Conservation (phyloP, 768 basidiomycete species). For the Cyathus striatus region DNA sequence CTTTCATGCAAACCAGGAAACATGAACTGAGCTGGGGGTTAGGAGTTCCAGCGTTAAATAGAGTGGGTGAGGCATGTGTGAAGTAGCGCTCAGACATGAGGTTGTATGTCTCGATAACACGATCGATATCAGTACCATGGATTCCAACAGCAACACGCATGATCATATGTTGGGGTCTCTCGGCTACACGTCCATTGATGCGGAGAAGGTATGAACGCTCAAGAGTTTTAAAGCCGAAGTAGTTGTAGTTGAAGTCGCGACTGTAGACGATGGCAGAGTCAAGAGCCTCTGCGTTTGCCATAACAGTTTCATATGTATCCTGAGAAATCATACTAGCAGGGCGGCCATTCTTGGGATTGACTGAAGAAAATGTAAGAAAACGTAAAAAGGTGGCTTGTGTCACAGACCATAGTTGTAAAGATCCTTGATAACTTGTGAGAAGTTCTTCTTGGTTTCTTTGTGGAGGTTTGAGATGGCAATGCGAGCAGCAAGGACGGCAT, state of each 20-base stretch:
- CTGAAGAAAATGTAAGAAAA: conserved; percentile 25
- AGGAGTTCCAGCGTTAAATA: conserved; percentile 98
- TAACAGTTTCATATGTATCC: conserved; percentile 78
- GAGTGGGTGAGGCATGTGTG: conserved; percentile 95
- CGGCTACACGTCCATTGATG: conserved; percentile 90
- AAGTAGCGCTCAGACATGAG: conserved; percentile 98
- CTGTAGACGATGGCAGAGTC: conserved; percentile 97
- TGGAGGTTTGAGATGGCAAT: conserved; percentile 98
- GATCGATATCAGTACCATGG: conserved; percentile 85
- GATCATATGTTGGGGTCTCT: conserved; percentile 97
- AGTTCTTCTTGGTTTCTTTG: conserved; percentile 98
- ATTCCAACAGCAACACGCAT: conserved; percentile 99
- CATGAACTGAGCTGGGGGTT: conserved; percentile 93
- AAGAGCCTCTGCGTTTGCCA: conserved; percentile 72
- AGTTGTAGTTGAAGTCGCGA: conserved; percentile 97
- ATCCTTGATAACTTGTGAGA: conserved; percentile 88
- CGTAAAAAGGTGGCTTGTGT: background rate
- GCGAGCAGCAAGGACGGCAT: conserved; percentile 95
- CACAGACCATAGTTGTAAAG: conserved; percentile 79
- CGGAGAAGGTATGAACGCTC: conserved; percentile 96
- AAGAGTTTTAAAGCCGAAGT: conserved; percentile 99
- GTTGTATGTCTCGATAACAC: conserved; percentile 87
- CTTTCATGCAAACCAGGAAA: conserved; percentile 98
- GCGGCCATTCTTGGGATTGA: conserved; percentile 92
- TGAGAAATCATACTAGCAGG: conserved; percentile 89